Conservation (phyloP, 2,329 filamentous ascomycete species). For the Fusarium protoensiforme region DNA sequence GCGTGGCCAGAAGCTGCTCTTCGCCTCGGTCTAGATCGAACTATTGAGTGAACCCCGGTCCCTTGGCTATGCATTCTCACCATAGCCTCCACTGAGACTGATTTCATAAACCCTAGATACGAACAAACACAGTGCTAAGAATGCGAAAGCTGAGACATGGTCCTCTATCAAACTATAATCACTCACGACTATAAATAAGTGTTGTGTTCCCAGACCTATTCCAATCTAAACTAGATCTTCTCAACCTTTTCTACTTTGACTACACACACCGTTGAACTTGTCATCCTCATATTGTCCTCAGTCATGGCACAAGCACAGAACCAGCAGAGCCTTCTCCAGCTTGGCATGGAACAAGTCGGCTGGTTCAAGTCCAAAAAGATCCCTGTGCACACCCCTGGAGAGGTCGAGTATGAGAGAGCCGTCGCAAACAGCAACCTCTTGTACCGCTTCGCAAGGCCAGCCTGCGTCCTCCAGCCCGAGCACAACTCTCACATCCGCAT, state of each 20-base stretch:
- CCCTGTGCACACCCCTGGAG: not conserved
- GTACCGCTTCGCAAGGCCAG: slow-evolving; percentile 26
- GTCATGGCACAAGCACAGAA: not conserved
- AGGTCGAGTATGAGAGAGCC: slow-evolving; percentile 21
- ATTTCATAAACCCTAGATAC: not conserved
- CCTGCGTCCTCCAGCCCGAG: slow-evolving; percentile 24
- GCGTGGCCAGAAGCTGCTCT: not conserved
- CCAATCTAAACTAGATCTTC: not conserved
- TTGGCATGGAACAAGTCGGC: slow-evolving; percentile 7
- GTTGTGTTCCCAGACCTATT: not conserved
- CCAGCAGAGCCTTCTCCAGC: not conserved
- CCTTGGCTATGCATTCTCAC: not conserved
- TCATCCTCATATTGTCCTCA: not conserved
- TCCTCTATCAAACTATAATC: not conserved
- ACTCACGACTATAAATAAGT: not conserved
- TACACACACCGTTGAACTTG: not conserved
- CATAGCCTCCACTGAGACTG: not conserved
- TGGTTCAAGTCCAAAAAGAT: slow-evolving; percentile 8
- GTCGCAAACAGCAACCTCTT: slow-evolving; percentile 28
- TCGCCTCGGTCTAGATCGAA: not conserved
- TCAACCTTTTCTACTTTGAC: not conserved
- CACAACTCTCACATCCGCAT: slow-evolving; percentile 12
- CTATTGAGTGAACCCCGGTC: not conserved
- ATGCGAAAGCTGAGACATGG: not conserved
- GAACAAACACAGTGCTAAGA: not conserved